Conservation (phyloP, 2,329 filamentous ascomycete species). For the Nannizziopsis barbatae region DNA sequence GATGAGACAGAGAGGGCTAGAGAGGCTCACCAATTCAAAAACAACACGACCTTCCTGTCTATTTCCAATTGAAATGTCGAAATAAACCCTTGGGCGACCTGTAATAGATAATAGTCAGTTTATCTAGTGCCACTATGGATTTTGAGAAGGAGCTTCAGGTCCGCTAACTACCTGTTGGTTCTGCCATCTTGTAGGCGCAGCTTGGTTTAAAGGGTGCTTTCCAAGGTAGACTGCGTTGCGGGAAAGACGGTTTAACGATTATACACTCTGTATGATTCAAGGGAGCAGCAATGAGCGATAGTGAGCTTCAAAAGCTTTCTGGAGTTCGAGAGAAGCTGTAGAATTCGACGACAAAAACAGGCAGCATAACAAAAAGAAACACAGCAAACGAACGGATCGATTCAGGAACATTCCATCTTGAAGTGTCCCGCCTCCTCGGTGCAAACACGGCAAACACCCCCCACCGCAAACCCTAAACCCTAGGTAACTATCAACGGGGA, state of each 20-base stretch:
- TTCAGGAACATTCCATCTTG: slow-evolving; percentile 35
- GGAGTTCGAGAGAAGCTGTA: slow-evolving; percentile 2
- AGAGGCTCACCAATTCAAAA: slow-evolving; percentile 62
- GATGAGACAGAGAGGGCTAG: not conserved
- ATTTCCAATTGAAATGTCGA: slow-evolving; percentile 76
- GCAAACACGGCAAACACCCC: slow-evolving; percentile 18
- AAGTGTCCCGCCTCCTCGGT: slow-evolving; percentile 7
- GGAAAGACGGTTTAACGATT: not conserved
- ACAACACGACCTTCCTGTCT: slow-evolving; percentile 63
- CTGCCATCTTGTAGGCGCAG: slow-evolving; percentile 24
- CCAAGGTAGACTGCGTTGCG: not conserved
- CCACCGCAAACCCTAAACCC: slow-evolving; percentile 13
- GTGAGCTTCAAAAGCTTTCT: slow-evolving; percentile 1
- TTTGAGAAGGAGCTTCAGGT: not conserved
- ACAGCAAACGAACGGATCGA: slow-evolving; percentile 12
- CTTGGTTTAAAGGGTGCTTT: slow-evolving; percentile 2
- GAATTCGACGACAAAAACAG: not conserved
- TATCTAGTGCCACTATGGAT: not conserved
- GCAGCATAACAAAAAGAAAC: not conserved
- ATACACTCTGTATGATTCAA: not conserved
- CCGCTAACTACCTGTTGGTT: slow-evolving; percentile 24
- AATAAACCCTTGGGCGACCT: slow-evolving; percentile 73
- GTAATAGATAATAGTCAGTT: slow-evolving; percentile 9
- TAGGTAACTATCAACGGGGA: too few species aligned
- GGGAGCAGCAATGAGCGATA: not conserved